These are phyloP conservation scores for Calonectria pteridis DNA, from an alignment of 2,329 filamentous ascomycete species.

Conservation along the genomic window DNA sequence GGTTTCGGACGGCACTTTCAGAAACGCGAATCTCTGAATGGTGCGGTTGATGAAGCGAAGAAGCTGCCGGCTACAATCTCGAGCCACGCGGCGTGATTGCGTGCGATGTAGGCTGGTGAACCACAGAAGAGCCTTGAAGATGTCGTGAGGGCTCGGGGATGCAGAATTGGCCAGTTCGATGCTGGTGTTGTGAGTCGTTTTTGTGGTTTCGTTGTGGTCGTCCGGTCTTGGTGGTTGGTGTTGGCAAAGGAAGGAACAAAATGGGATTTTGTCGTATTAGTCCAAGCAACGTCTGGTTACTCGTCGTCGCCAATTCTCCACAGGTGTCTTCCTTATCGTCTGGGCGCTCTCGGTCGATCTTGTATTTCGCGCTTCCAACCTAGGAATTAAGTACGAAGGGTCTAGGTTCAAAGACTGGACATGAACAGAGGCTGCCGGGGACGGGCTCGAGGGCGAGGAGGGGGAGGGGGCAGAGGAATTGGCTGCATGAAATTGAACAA, in stretches of 20 bases:
- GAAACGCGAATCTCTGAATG: constrained; percentile 16
- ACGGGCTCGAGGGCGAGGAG: constrained; percentile 34
- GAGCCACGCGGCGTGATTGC: not conserved
- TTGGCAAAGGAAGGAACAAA: constrained; percentile 1
- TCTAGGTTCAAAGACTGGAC: constrained; percentile 26
- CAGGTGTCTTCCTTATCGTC: not conserved
- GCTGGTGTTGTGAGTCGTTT: not conserved
- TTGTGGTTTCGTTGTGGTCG: constrained; percentile 5
- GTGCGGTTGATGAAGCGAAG: not conserved
- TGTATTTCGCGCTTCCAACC: constrained; percentile 18
- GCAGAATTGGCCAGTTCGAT: not conserved
- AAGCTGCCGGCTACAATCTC: not conserved
- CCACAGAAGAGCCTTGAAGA: not conserved
- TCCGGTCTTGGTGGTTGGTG: not conserved
- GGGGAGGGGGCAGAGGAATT: constrained; percentile 29
- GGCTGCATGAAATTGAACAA: constrained; percentile 38
- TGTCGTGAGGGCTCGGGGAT: not conserved
- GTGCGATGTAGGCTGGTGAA: not conserved
- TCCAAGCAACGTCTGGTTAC: not conserved
- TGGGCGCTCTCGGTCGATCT: constrained; percentile 1
- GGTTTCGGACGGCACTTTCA: constrained; percentile 34
- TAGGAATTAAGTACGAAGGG: constrained; percentile 18
- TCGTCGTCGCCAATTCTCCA: not conserved
- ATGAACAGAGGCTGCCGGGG: constrained; percentile 20
- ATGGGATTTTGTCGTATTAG: constrained; percentile 1